Conservation (phyloP, 164 flowering plant species). For the Vitis labrusca region DNA sequence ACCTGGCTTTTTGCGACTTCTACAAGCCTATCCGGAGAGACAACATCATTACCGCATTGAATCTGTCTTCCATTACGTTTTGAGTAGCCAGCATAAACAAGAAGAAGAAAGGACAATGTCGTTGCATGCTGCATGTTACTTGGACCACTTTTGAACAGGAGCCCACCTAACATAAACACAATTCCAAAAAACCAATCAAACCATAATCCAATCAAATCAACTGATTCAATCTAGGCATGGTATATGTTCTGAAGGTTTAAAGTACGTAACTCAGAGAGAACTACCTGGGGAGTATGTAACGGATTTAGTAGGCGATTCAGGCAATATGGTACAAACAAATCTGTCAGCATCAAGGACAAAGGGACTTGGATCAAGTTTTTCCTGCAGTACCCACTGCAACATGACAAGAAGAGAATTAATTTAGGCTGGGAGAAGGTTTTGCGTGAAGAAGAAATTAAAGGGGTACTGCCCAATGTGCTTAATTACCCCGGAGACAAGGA, state of each 20-base stretch:
- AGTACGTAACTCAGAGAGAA: too few relatives aligned
- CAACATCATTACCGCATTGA: slow-evolving; percentile 29
- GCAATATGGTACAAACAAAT: too few relatives aligned
- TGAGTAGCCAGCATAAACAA: slow-evolving; percentile 35
- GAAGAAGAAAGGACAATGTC: slow-evolving; percentile 48
- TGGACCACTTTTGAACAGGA: slow-evolving; percentile 45
- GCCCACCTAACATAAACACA: slow-evolving; percentile 44
- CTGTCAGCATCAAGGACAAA: too few relatives aligned
- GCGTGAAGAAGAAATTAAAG: too few relatives aligned
- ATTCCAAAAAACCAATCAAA: not conserved
- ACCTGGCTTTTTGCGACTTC: slow-evolving; percentile 43
- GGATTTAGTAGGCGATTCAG: not conserved
- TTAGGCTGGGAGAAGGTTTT: too few relatives aligned
- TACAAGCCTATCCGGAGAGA: slow-evolving; percentile 34
- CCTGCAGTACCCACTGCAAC: too few relatives aligned
- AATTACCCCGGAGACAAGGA: slow-evolving; percentile 89
- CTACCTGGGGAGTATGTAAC: slow-evolving; percentile 54
- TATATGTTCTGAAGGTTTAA: too few relatives aligned
- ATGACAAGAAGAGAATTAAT: too few relatives aligned
- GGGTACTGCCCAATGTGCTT: too few relatives aligned
- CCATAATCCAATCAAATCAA: not conserved
- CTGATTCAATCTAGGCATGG: too few relatives aligned
- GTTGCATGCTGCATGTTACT: slow-evolving; percentile 59
- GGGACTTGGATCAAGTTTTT: too few relatives aligned
- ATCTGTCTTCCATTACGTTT: slow-evolving; percentile 11